Evolutionary conservation across 2,329 filamentous ascomycete species (phyloP), one percentile per base, ranked within the genome.

Genomic region (Hypoxylon sp.): DNA sequence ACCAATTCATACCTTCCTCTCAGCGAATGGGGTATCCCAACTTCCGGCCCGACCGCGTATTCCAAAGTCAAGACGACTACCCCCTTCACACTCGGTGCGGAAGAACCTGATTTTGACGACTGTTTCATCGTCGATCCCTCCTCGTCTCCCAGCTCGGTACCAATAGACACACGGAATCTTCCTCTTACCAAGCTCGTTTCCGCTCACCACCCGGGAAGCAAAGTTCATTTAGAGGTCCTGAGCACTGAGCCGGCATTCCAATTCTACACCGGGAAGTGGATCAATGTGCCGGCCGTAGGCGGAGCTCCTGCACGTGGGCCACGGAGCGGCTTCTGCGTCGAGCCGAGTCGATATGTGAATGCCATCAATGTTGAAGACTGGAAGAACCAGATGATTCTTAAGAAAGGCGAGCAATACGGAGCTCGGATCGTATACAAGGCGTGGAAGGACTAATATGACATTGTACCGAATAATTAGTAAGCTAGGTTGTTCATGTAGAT

Each of bases 171-270:
- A 9, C 88, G 91, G 68, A 68, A 72, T 45, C 70, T 80, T 60
- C 86, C 91, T 0, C 82, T 97, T 38, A 84, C 83, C 61, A 88
- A 86, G 63, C 87, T 95, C 46, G 87, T 92, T 46, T 82, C 86
- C 22, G 91, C 96, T 62, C 86, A 86, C 78, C 93, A 97, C 78
- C 87, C 93, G 4, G 83, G 82, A 51, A 91, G 89, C 26, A 87
- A 88, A 67, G 84, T 97, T 70, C 91, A 96, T 76, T 87, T 98
- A 51, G 92, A 97, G 78, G 91, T 97, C 4, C 83, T 89, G 74
- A 96, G 92, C 82, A 98, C 95, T 0, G 95, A 98, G 82, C 96
- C 96, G 0, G 92, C 93, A 0, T 98, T 97, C 84, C 95, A 98
- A 79, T 97, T 97, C 81, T 98, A 98, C 80, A 96, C 93, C 0